phyloP scores from a whole-genome alignment of 2,329 filamentous ascomycete species.

The Knoxdaviesia capensis region DNA sequence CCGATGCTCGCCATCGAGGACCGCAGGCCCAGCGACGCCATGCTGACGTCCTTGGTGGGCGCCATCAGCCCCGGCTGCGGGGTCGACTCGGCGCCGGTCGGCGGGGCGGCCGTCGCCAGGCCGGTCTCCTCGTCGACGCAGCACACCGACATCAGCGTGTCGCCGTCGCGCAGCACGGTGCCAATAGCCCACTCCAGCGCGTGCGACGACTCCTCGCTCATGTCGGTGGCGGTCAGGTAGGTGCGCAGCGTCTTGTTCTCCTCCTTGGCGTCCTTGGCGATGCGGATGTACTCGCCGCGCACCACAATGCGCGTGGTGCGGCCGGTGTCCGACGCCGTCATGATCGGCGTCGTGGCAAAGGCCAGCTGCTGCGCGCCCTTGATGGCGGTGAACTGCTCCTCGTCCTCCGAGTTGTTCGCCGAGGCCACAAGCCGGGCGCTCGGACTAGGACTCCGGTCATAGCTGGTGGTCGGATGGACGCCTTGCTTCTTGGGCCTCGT shows the following conservation, averaged over 20 bases:
- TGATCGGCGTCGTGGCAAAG: conserved; percentile 61
- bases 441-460: conserved; percentile 46
- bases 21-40: conserved; percentile 3
- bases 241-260: conserved; percentile 64
- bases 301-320: conserved; percentile 79
- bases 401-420: conserved; percentile 65
- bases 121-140: conserved; percentile 76
- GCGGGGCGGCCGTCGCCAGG: conserved; percentile 20
- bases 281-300: conserved; percentile 62
- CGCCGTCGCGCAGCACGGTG: conserved; percentile 80
- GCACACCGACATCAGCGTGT: conserved; percentile 83
- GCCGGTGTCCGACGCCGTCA: conserved; percentile 54
- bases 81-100: conserved; percentile 13
- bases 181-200: conserved; percentile 96
- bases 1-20: conserved; percentile 10
- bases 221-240: conserved; percentile 87
- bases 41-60: not conserved
- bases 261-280: conserved; percentile 59
- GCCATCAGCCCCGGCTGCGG: too few species aligned
- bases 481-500: conserved; percentile 20
- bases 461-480: conserved; percentile 70
- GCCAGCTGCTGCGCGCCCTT: conserved; percentile 71
- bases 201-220: conserved; percentile 86
- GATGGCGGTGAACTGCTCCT: conserved; percentile 68
- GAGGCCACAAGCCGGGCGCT: conserved; percentile 20